Evolutionary conservation across 352 stramenopile species (phyloP).

Genomic region (Phytophthora lateralis): DNA sequence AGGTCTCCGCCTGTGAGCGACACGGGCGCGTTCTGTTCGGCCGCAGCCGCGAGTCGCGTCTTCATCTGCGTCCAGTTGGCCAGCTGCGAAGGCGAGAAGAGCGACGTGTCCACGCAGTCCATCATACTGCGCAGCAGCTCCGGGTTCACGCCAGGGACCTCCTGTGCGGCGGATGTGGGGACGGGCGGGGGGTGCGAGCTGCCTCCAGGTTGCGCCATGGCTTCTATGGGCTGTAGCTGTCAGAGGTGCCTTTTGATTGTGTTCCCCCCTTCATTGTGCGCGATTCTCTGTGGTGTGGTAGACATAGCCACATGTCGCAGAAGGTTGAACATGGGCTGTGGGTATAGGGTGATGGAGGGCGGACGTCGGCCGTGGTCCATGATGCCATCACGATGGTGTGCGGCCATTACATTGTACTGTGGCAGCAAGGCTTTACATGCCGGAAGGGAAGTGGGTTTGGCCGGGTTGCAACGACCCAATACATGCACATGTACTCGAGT

Average conservation of each 20-base stretch:
- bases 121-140: constrained; percentile 86
- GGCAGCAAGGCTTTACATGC: too few relatives aligned
- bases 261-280: background rate
- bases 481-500: too few relatives aligned
- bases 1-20: constrained; percentile 39
- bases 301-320: background rate
- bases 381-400: too few relatives aligned
- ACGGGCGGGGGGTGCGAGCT: background rate
- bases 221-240: background rate
- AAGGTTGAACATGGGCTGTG: too few relatives aligned
- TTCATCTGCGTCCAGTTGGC: constrained; percentile 86
- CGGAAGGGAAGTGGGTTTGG: too few relatives aligned
- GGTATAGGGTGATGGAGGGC: too few relatives aligned
- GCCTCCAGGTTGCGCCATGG: constrained; percentile 33
- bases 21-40: constrained; percentile 49
- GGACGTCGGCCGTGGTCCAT: too few relatives aligned
- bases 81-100: constrained; percentile 76
- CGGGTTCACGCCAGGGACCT: constrained; percentile 57
- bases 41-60: constrained; percentile 54
- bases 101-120: constrained; percentile 84
- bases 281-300: constrained; percentile 1
- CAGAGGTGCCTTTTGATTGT: constrained; percentile 14
- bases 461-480: too few relatives aligned
- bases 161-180: constrained; percentile 11
- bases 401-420: too few relatives aligned